These are phyloP conservation scores for Pseudoperonospora humuli DNA, from an alignment of 352 stramenopile genomes.

Conservation along the genomic window DNA sequence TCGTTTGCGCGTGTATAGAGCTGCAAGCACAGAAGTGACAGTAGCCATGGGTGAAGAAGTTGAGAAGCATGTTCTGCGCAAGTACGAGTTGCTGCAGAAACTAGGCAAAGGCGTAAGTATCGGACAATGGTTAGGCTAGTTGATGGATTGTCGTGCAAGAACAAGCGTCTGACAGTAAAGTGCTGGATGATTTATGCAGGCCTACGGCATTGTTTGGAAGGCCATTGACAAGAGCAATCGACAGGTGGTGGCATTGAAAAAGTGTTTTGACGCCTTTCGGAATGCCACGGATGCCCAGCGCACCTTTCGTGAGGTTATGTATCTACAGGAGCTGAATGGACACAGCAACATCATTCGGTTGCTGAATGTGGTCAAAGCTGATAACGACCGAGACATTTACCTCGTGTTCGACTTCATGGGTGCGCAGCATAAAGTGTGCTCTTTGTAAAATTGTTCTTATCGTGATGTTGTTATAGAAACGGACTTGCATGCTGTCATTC, in stretches of 20 bases:
- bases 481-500: too few species aligned
- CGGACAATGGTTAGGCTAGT: too few species aligned
- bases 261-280: conserved; percentile 95
- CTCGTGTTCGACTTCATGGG: conserved; percentile 97
- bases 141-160: too few species aligned
- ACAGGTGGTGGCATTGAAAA: conserved; percentile 92
- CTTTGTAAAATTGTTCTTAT: too few species aligned
- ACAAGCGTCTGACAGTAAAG: too few species aligned
- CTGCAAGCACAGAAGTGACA: neutral
- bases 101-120: conserved; percentile 86
- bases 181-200: conserved; percentile 30
- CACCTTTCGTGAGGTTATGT: too few species aligned
- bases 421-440: too few species aligned
- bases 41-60: conserved; percentile 86
- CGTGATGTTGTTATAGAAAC: too few species aligned
- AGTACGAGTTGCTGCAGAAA: conserved; percentile 91
- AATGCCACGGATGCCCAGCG: conserved; percentile 92
- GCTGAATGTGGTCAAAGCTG: too few species aligned
- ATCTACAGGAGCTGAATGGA: conserved; percentile 84
- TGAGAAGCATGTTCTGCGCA: conserved; percentile 89
- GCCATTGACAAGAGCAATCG: conserved; percentile 90
- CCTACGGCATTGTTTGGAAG: conserved; percentile 96
- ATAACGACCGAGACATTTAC: too few species aligned
- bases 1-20: too few species aligned
- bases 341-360: too few species aligned